A percentile compares a stretch with the other conserved stretches of the same genome.
Evolutionary conservation across 768 basidiomycete species (phyloP).

Genomic region (Suillus discolor): DNA sequence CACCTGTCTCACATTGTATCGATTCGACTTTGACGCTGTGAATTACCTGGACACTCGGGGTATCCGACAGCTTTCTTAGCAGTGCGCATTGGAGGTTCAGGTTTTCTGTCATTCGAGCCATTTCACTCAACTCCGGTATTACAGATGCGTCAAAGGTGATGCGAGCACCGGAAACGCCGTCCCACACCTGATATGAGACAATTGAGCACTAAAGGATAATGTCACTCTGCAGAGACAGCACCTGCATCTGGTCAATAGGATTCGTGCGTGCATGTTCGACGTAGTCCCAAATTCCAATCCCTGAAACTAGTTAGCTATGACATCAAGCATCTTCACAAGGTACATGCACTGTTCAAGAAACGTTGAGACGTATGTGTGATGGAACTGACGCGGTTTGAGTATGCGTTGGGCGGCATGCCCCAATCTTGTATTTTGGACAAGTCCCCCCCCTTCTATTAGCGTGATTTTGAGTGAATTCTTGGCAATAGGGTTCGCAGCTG

Average conservation of each 20-base stretch:
- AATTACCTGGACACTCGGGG: conserved; percentile 59
- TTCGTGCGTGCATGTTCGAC: conserved; percentile 69
- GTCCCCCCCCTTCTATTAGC: conserved; percentile 82
- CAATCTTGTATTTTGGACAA: conserved; percentile 69
- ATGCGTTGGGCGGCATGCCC: conserved; percentile 54
- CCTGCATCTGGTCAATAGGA: conserved; percentile 86
- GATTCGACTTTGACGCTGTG: conserved; percentile 76
- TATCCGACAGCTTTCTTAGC: conserved; percentile 58
- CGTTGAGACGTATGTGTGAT: conserved; percentile 73
- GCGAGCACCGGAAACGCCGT: conserved; percentile 81
- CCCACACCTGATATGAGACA: conserved; percentile 71
- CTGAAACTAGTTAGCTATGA: conserved; percentile 40
- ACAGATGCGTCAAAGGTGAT: conserved; percentile 69
- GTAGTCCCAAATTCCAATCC: conserved; percentile 81
- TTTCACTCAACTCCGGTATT: conserved; percentile 41
- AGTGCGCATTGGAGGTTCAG: conserved; percentile 89
- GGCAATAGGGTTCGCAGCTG: conserved; percentile 57
- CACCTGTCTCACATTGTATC: conserved; percentile 51
- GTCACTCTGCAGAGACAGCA: conserved; percentile 27
- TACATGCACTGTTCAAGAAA: conserved; percentile 62
- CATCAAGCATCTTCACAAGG: background rate
- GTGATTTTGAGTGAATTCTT: conserved; percentile 62
- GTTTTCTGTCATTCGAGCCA: conserved; percentile 91
- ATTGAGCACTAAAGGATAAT: background rate
- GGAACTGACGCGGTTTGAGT: conserved; percentile 85